Evolutionary conservation across 2,329 filamentous ascomycete genomes (phyloP), one percentile per base, ranked within the genome.

Genomic region (Nemania diffusa): DNA sequence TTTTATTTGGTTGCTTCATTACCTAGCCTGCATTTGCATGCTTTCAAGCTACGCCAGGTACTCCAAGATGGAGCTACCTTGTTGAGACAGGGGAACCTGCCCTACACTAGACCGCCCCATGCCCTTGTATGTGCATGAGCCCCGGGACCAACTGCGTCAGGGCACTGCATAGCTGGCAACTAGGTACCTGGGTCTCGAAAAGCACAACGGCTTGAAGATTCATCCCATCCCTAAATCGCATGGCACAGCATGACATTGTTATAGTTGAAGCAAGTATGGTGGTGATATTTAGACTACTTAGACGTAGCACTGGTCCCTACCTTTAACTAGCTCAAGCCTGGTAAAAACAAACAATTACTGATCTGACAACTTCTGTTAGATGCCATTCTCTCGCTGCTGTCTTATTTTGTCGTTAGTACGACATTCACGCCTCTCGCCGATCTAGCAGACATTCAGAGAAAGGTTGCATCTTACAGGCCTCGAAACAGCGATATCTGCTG

Each of bases 131-230:
- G 69, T 74, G 73, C 72, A 73, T 64, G 61, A 68, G 69, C 67
- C 70, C 73, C 68, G 70, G 69, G 68, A 70, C 63, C 68, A 62
- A 69, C 71, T 75, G 73, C 73, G 69, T 73, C 72, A 74, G 62
- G 59, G 64, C 61, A 64, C 65, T 53, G 62, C 63, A 40, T 63
- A 62, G 57, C 64, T 62, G 34, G 42, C 50, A 52, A 56, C 42
- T 52, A 29, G 29, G 65, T 65, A 24, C 44, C 66, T 56, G 24
- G 63, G 44, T 34, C 27, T 53, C 26, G 42, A 32, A 50, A 32
- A 37, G 22, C 15, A 50, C 60, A 44, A 46, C 40, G 34, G 56
- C 40, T 37, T 34, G 20, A 17, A 55, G 55, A 58, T 64, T 50
- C 51, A 20, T 64, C 60, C 26, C 22, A 59, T 67, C 22, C n/a